A percentile compares a stretch with the other conserved stretches of the same genome.
These are phyloP conservation scores for Metschnikowia kunwiensis DNA, from an alignment of 805 yeast species.

Conservation along the genomic window DNA sequence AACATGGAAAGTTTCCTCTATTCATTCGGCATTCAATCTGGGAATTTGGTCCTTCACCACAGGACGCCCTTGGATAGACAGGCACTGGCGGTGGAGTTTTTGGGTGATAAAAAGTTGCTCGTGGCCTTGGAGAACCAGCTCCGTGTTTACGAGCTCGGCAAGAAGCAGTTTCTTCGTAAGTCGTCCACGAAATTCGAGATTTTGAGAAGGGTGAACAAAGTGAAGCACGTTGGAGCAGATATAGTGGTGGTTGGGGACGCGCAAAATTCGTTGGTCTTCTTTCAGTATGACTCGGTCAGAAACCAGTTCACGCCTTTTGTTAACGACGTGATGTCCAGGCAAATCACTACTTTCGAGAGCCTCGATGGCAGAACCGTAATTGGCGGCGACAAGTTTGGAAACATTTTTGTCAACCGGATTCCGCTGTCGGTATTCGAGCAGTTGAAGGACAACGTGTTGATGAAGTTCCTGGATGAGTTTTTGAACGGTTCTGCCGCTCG, in stretches of 20 bases:
- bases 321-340: constrained; percentile 68
- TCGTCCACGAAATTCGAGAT: constrained; percentile 47
- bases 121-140: constrained; percentile 51
- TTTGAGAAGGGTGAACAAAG: constrained; percentile 47
- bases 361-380: constrained; percentile 75
- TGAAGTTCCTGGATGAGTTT: constrained; percentile 26
- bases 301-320: constrained; percentile 60
- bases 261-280: constrained; percentile 57
- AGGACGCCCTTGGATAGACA: constrained; percentile 51
- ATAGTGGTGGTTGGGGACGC: constrained; percentile 72
- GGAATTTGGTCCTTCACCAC: constrained; percentile 50
- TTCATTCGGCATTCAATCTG: constrained; percentile 36
- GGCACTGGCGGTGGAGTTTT: constrained; percentile 48
- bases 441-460: constrained; percentile 48
- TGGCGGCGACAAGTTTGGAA: constrained; percentile 89
- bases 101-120: constrained; percentile 56
- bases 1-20: constrained; percentile 29
- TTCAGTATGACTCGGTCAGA: constrained; percentile 46
- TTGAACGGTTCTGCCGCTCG: constrained; percentile 55
- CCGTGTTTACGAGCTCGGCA: constrained; percentile 69
- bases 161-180: constrained; percentile 72
- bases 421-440: constrained; percentile 47
- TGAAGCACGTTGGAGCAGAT: constrained; percentile 49
- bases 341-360: constrained; percentile 55
- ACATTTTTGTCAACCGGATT: constrained; percentile 63